Evolutionary conservation across 768 basidiomycete genomes (phyloP), one percentile per base, ranked within the genome.

Genomic region (Mycena venus): DNA sequence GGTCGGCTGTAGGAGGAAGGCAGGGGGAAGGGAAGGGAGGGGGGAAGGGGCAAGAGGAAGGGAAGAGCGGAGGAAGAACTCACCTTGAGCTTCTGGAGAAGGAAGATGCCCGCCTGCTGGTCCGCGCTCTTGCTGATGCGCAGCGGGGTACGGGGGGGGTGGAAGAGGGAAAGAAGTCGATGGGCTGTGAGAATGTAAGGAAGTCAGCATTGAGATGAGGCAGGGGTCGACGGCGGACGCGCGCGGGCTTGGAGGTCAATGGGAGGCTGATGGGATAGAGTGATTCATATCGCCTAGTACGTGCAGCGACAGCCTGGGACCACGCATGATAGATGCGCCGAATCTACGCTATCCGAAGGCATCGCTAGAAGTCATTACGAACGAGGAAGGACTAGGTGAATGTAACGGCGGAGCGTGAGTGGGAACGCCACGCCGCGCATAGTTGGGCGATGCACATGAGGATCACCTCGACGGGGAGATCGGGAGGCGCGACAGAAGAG

Each of bases 91-190:
- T 96, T 96, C 80, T 96, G 95, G 79, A 96, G 95, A 40, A 96
- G 86, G 79, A 96, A 96, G 65, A 96, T 96, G 15, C 94, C 95
- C 10, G 95, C 95, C 79, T 96, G 95, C 80, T 96, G 95, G 79
- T 96, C 95, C 7, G 95, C 95, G 2, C 92, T 93, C 84, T 94
- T 95, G 87, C 96, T 94, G 76, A 96, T 96, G 29, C 95, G 92
- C 19, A 90, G 94, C 86, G 64, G 90, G 90, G 79, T 96, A 96
- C 3, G 95, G 94, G 14, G 95, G 1, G 95, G 95, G 78, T 95
- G 94, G 58, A 96, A 87, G 61, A 96, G 86, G n/a, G 94, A 94
- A 65, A 96, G 82, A 96, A 96, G 83, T 96, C 96, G 86, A 96
- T 95, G 15, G 95, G 95, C 95, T 96, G 74, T 49, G 38, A 32